phyloP scores from a whole-genome alignment of 345 rosid species.

The Orychophragmus violaceus region DNA sequence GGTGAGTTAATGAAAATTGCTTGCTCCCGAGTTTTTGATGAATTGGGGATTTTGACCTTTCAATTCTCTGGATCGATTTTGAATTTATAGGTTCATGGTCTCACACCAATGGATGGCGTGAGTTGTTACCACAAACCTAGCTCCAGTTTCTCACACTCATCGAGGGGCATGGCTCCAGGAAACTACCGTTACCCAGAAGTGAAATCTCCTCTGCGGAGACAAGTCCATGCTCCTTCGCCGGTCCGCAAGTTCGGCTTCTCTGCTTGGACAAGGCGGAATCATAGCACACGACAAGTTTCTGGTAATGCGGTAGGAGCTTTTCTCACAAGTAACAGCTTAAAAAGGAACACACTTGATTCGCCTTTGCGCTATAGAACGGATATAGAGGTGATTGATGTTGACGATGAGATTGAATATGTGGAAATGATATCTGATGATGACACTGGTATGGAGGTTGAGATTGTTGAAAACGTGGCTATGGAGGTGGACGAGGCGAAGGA shows the following conservation, averaged over 20 bases:
- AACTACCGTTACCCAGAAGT: constrained; percentile 25
- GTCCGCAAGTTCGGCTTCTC: constrained; percentile 12
- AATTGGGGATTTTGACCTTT: constrained; percentile 14
- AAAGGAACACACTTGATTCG: not conserved
- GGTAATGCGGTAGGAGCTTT: not conserved
- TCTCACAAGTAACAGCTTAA: not conserved
- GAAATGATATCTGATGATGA: constrained; percentile 14
- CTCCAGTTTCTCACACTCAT: constrained; percentile 31
- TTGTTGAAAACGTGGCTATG: constrained; percentile 1
- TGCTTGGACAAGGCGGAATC: not conserved
- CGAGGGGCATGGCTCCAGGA: constrained; percentile 27
- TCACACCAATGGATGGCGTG: constrained; percentile 43
- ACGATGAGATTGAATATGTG: constrained; percentile 6
- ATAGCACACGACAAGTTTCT: not conserved
- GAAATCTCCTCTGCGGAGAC: constrained; percentile 23
- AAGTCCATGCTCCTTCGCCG: constrained; percentile 26
- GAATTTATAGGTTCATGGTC: constrained; percentile 19
- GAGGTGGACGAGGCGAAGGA: constrained; percentile 12
- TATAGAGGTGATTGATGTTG: constrained; percentile 24
- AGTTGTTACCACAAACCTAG: constrained; percentile 43
- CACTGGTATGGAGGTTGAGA: constrained; percentile 7
- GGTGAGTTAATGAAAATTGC: not conserved
- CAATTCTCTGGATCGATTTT: not conserved
- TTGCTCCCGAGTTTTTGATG: constrained; percentile 2
- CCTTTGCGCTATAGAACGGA: not conserved